A percentile compares a stretch with the other conserved stretches of the same genome.
Evolutionary conservation across 2,329 filamentous ascomycete genomes (phyloP).

Genomic region (Aspergillus puulaauensis): DNA sequence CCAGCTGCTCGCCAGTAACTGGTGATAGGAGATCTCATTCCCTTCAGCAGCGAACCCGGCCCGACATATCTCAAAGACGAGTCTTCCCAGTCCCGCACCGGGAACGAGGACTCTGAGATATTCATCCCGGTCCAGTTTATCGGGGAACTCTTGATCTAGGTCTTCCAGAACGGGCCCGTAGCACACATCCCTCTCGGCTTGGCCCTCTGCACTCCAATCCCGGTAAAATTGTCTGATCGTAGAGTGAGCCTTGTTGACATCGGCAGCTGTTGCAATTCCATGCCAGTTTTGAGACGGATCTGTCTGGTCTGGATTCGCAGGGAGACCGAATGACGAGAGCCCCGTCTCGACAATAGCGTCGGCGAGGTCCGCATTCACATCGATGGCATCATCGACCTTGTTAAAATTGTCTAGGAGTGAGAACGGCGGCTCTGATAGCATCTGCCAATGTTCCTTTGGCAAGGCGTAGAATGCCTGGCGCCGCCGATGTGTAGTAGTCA

Average conservation of each 20-base stretch:
- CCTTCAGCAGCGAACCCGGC: constrained; percentile 76
- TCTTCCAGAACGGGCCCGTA: constrained; percentile 72
- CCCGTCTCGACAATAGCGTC: constrained; percentile 72
- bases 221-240: constrained; percentile 92
- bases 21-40: constrained; percentile 96
- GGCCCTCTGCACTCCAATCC: constrained; percentile 85
- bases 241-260: constrained; percentile 88
- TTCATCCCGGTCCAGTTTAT: constrained; percentile 26
- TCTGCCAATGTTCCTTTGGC: constrained; percentile 76
- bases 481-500: constrained; percentile 85
- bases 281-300: constrained; percentile 61
- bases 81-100: constrained; percentile 80
- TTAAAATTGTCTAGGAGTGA: constrained; percentile 76
- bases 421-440: constrained; percentile 79
- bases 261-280: constrained; percentile 66
- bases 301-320: constrained; percentile 35
- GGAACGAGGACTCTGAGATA: constrained; percentile 74
- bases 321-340: constrained; percentile 65
- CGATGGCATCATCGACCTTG: constrained; percentile 81
- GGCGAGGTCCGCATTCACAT: constrained; percentile 80
- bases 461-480: constrained; percentile 92
- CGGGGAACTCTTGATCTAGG: constrained; percentile 53
- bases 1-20: constrained; percentile 78
- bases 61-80: constrained; percentile 82
- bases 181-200: constrained; percentile 70